These are phyloP conservation scores for Diddensiella transvaalensis DNA, from an alignment of 805 yeast genomes.

Conservation along the genomic window DNA sequence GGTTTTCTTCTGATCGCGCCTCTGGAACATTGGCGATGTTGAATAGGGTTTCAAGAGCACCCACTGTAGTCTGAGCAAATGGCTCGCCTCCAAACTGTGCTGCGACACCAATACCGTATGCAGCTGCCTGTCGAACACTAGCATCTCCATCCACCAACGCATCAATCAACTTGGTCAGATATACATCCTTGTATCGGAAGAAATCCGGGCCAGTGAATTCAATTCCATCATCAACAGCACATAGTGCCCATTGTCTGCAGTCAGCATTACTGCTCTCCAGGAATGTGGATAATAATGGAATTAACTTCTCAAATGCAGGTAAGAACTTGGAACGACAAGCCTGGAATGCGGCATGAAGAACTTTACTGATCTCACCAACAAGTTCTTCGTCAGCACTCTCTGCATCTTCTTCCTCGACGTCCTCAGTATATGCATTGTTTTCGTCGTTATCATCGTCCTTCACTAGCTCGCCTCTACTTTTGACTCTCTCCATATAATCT, in stretches of 20 bases:
- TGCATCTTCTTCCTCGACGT: constrained; percentile 74
- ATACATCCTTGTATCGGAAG: constrained; percentile 58
- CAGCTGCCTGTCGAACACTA: constrained; percentile 80
- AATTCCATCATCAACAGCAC: constrained; percentile 73
- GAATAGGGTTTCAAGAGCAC: constrained; percentile 71
- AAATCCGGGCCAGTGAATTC: constrained; percentile 76
- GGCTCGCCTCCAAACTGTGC: constrained; percentile 73
- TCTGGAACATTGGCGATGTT: constrained; percentile 73
- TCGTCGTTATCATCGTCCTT: constrained; percentile 28
- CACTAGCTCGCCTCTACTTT: constrained; percentile 34
- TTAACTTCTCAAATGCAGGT: constrained; percentile 53
- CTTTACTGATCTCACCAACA: constrained; percentile 78
- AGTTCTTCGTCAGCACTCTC: constrained; percentile 88
- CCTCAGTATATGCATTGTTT: constrained; percentile 87
- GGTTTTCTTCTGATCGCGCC: constrained; percentile 78
- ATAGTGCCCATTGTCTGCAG: constrained; percentile 71
- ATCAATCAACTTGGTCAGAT: constrained; percentile 61
- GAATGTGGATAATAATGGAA: constrained; percentile 61
- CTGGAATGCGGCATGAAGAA: constrained; percentile 67
- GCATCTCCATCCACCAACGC: constrained; percentile 47
- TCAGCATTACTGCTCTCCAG: constrained; percentile 65
- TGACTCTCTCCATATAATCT: constrained; percentile 67
- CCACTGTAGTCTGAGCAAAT: constrained; percentile 60
- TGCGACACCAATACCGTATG: constrained; percentile 78
- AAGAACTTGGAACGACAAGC: constrained; percentile 55